Base-by-base conservation (phyloP, 306 rosid species). In the Oxytropis ochrocephala region DNA sequence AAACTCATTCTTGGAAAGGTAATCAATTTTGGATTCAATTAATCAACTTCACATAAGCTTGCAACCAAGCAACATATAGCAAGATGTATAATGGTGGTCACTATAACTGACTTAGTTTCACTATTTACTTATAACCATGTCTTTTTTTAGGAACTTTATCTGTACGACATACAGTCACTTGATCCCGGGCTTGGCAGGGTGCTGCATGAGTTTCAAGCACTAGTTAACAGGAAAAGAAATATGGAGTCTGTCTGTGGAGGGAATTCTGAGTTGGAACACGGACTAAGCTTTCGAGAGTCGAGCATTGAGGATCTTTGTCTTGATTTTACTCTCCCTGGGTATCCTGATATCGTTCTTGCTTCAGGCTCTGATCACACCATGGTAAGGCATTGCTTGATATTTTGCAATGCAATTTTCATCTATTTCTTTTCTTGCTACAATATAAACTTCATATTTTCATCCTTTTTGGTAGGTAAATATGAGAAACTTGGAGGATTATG, bases 311-410 rank as follows among this genome's bases (percentile, higher is more conserved):
- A 95, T 82, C 99, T 95, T 79, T 91, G 81, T 78, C 89, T 95
- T 77, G 97, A 95, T 80, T 95, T 95, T 73, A 83, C 93, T 52
- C 93, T 95, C 73, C 99, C 99, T 54, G 99, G 97, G 63, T 89
- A 89, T 80, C 95, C 95, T 60, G 91, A 86, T 77, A 84, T 85
- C 63, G 65, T 79, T 70, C 95, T 89, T 69, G 64, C 87, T 61
- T 87, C 91, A 12, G 79, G 76, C 63, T 67, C 80, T 16, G 87
- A 85, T 61, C 72, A 89, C 58, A 12, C 81, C 49, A 74, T 73
- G 82, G 99, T 95, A 84, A 56, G 84, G 39, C 57, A 51, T 46
- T 42, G 65, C 44, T 72, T 35, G 11, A 51, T 33, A 32, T 47
- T 74, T 50, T 29, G 62, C 54, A 60, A 56, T 73, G 77, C 32